A percentile compares a stretch with the other conserved stretches of the same genome.
phyloP scores from a whole-genome alignment of 805 yeast genomes.

The Myxozyma sirexii region DNA sequence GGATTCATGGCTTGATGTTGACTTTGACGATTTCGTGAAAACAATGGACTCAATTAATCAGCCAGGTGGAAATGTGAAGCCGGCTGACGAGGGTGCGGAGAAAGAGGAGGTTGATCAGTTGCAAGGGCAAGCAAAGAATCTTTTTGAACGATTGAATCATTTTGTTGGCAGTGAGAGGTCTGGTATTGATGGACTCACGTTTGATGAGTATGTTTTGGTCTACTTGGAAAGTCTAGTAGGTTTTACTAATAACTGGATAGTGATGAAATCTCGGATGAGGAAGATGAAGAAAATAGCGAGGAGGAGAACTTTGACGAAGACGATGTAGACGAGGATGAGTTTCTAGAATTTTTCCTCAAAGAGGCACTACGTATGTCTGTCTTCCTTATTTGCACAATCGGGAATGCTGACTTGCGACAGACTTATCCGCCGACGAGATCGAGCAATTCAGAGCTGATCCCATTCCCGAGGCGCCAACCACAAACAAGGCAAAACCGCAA shows the following conservation, averaged over 20 bases:
- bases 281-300: conserved; percentile 55
- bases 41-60: conserved; percentile 17
- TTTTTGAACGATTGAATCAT: conserved; percentile 11
- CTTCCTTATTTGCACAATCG: neutral
- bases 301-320: conserved; percentile 59
- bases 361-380: conserved; percentile 49
- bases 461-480: neutral
- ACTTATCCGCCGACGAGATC: conserved; percentile 52
- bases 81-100: neutral
- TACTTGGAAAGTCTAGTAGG: neutral
- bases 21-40: conserved; percentile 28
- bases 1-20: conserved; percentile 36
- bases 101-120: conserved; percentile 6
- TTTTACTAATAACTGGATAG: conserved; percentile 10
- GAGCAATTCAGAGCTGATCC: conserved; percentile 43
- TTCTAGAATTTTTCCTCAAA: conserved; percentile 62
- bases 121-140: neutral
- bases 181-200: conserved; percentile 31
- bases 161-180: conserved; percentile 28
- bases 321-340: conserved; percentile 64
- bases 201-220: conserved; percentile 23
- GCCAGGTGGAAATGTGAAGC: neutral
- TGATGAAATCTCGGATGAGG: conserved; percentile 29
- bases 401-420: conserved; percentile 2
- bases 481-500: neutral